These are phyloP conservation scores for Fusarium sp. DNA, from an alignment of 2,329 filamentous ascomycete species.

Conservation along the genomic window DNA sequence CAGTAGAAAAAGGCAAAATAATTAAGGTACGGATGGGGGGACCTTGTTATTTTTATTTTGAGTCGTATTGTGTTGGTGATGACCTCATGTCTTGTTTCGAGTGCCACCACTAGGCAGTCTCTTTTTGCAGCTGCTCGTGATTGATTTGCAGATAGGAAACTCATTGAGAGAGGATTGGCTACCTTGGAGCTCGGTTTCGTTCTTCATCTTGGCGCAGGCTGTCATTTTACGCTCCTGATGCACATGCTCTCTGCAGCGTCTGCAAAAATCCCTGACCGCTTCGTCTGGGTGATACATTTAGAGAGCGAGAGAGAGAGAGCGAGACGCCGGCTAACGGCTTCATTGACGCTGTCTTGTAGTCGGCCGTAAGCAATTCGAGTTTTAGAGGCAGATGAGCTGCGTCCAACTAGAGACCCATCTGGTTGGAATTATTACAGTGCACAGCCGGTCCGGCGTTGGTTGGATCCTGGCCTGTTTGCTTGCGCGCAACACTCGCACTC, in stretches of 20 bases:
- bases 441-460: conserved; percentile 1
- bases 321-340: neutral
- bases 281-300: neutral
- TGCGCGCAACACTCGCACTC: neutral
- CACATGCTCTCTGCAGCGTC: neutral
- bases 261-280: neutral
- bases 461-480: conserved; percentile 8
- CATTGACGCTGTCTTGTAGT: neutral
- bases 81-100: neutral
- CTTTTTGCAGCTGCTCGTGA: conserved; percentile 9
- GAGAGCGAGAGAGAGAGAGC: neutral
- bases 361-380: neutral
- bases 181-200: conserved; percentile 14
- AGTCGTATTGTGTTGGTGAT: neutral
- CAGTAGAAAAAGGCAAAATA: neutral
- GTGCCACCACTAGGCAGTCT: neutral
- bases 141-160: conserved; percentile 8
- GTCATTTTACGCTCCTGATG: neutral
- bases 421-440: neutral
- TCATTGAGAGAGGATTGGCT: neutral
- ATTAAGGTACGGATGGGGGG: conserved; percentile 10
- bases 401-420: conserved; percentile 4
- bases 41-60: conserved; percentile 3
- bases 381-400: conserved; percentile 5
- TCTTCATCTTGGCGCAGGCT: conserved; percentile 17